Conservation (phyloP, 2,329 filamentous ascomycete genomes). For the Xylariaceae sp. region DNA sequence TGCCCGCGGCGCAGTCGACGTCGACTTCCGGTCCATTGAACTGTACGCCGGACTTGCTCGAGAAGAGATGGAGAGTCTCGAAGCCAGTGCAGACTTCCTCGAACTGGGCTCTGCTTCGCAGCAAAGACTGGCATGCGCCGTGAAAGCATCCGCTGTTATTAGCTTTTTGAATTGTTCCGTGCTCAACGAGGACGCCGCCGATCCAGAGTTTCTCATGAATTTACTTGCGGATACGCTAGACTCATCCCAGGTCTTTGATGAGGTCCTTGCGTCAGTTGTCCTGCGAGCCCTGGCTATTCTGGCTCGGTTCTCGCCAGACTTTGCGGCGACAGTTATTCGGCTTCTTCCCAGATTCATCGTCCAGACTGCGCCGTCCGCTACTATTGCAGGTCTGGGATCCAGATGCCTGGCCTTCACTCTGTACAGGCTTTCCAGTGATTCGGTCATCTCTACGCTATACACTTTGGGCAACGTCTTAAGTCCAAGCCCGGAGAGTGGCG, state of each 20-base stretch:
- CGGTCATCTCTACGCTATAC: constrained; percentile 91
- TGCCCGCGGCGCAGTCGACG: constrained; percentile 40
- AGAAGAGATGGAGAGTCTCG: constrained; percentile 80
- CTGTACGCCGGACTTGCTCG: constrained; percentile 66
- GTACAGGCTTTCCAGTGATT: constrained; percentile 79
- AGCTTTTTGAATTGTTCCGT: constrained; percentile 82
- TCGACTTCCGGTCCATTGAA: constrained; percentile 52
- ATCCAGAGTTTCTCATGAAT: constrained; percentile 68
- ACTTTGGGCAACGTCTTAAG: constrained; percentile 94
- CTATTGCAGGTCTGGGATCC: constrained; percentile 72
- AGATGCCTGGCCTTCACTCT: constrained; percentile 77
- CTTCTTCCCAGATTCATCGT: constrained; percentile 83
- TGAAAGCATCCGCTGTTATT: constrained; percentile 76
- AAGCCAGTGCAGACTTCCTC: constrained; percentile 85
- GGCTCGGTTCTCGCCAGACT: constrained; percentile 66
- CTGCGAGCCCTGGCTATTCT: constrained; percentile 78
- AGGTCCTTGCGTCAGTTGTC: constrained; percentile 68
- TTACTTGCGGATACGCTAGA: constrained; percentile 86
- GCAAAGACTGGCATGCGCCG: constrained; percentile 77
- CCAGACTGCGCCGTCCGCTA: constrained; percentile 65
- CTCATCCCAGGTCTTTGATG: constrained; percentile 73
- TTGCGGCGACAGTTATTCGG: constrained; percentile 70
- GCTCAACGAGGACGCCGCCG: constrained; percentile 74
- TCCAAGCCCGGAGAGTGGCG: constrained; percentile 53
- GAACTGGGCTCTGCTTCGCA: constrained; percentile 81